A percentile compares a stretch with the other conserved stretches of the same genome.
Conservation (phyloP, 805 yeast species). For the Limtongia smithiae region DNA sequence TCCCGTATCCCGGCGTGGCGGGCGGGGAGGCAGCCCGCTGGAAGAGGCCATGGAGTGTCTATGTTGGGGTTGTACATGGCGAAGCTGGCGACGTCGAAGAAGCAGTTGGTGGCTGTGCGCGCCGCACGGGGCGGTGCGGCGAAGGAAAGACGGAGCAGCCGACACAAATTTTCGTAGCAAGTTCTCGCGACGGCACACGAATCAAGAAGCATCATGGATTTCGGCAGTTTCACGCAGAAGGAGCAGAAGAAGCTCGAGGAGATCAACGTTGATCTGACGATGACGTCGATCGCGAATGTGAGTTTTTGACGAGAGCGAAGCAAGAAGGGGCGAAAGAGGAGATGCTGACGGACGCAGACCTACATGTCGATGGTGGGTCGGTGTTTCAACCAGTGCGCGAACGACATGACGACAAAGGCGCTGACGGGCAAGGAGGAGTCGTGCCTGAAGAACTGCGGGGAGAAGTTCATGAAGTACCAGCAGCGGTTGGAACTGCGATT, state of each 20-base stretch:
- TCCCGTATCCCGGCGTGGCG: too few relatives aligned
- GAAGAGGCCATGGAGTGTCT: too few relatives aligned
- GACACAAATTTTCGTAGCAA: too few relatives aligned
- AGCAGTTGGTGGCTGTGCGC: too few relatives aligned
- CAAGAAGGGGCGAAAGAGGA: neutral
- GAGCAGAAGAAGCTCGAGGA: conserved; percentile 25
- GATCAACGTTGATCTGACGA: conserved; percentile 23
- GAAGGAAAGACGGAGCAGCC: neutral
- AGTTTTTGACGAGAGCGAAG: neutral
- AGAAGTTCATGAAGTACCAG: conserved; percentile 94
- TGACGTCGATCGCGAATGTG: conserved; percentile 18
- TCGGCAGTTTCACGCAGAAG: conserved; percentile 10
- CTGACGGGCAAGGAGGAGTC: conserved; percentile 79
- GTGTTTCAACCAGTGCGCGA: conserved; percentile 96
- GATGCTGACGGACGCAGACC: conserved; percentile 37
- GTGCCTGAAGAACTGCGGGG: conserved; percentile 90
- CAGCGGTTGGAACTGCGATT: conserved; percentile 98
- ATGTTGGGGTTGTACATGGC: too few relatives aligned
- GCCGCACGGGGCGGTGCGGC: too few relatives aligned
- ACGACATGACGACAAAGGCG: conserved; percentile 91
- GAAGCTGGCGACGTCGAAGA: too few relatives aligned
- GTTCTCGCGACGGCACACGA: too few relatives aligned
- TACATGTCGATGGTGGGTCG: conserved; percentile 94
- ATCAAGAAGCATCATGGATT: conserved; percentile 11
- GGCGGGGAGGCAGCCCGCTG: too few relatives aligned